Evolutionary conservation across 768 basidiomycete species (phyloP).

Genomic region (Tylopilus plumbeoviolaceoides): DNA sequence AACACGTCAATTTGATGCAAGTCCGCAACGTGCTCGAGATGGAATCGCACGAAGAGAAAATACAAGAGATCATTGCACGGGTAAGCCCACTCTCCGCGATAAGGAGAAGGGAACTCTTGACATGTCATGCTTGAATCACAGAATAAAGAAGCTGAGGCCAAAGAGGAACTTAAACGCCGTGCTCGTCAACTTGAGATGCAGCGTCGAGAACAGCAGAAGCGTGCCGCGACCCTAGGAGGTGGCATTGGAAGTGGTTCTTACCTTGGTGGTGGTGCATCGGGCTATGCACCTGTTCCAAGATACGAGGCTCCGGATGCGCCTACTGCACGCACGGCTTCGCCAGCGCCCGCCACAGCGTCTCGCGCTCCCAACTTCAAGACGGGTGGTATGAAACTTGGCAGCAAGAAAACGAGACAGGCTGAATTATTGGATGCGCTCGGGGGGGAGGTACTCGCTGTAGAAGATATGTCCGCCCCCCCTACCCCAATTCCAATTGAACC

Average conservation of each 20-base stretch:
- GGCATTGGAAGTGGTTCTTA: constrained; percentile 49
- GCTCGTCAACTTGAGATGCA: constrained; percentile 99
- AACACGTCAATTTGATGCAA: constrained; percentile 75
- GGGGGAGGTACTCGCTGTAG: constrained; percentile 60
- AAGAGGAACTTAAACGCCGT: constrained; percentile 96
- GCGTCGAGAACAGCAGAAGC: constrained; percentile 86
- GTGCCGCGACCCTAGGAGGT: constrained; percentile 49
- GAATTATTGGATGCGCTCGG: constrained; percentile 88
- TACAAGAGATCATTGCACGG: constrained; percentile 96
- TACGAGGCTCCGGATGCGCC: constrained; percentile 63
- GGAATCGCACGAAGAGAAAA: constrained; percentile 92
- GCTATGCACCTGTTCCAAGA: constrained; percentile 69
- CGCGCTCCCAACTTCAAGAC: constrained; percentile 86
- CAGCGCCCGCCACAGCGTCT: constrained; percentile 42
- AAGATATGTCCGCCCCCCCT: constrained; percentile 46
- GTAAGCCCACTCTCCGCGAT: constrained; percentile 40
- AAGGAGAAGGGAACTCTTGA: background rate
- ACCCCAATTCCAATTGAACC: constrained; percentile 48
- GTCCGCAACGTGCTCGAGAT: constrained; percentile 78
- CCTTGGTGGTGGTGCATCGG: constrained; percentile 62
- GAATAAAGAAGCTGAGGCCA: constrained; percentile 99
- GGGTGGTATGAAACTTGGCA: constrained; percentile 93
- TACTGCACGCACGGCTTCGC: constrained; percentile 39
- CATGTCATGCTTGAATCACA: constrained; percentile 23
- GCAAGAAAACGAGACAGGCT: constrained; percentile 86